phyloP scores from a whole-genome alignment of 768 basidiomycete genomes.

The Cystobasidium ongulense region DNA sequence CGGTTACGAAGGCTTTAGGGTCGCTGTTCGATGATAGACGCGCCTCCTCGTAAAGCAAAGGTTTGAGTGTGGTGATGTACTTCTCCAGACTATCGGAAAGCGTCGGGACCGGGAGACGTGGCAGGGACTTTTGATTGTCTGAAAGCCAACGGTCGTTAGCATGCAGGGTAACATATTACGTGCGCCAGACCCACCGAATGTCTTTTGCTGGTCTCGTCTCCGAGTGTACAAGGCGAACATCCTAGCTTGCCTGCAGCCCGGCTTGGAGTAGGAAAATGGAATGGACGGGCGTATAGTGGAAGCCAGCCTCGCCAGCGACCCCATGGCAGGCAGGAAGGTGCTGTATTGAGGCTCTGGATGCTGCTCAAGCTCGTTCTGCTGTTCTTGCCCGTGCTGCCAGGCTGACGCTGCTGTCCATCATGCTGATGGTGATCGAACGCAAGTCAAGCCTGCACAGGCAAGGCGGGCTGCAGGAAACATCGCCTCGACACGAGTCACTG shows the following conservation, averaged over 20 bases:
- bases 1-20: constrained; percentile 50
- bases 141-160: background rate
- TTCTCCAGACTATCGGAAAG: constrained; percentile 64
- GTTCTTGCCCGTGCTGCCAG: background rate
- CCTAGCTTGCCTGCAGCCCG: constrained; percentile 13
- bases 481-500: too few relatives aligned
- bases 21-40: constrained; percentile 47
- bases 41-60: constrained; percentile 69
- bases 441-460: too few relatives aligned
- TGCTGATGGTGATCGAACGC: background rate
- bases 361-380: background rate
- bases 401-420: background rate
- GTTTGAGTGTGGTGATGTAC: constrained; percentile 70
- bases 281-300: background rate
- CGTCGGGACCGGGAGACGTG: constrained; percentile 73
- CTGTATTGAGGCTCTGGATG: background rate
- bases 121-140: constrained; percentile 47
- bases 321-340: background rate
- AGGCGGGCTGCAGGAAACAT: too few relatives aligned
- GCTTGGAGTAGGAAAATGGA: background rate
- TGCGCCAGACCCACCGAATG: constrained; percentile 37
- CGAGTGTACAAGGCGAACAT: constrained; percentile 44
- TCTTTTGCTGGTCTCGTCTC: constrained; percentile 41
- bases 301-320: background rate
- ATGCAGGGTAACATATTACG: background rate